Conservation (phyloP, 495 filamentous ascomycete genomes). For the Penicillium maclennaniae region DNA sequence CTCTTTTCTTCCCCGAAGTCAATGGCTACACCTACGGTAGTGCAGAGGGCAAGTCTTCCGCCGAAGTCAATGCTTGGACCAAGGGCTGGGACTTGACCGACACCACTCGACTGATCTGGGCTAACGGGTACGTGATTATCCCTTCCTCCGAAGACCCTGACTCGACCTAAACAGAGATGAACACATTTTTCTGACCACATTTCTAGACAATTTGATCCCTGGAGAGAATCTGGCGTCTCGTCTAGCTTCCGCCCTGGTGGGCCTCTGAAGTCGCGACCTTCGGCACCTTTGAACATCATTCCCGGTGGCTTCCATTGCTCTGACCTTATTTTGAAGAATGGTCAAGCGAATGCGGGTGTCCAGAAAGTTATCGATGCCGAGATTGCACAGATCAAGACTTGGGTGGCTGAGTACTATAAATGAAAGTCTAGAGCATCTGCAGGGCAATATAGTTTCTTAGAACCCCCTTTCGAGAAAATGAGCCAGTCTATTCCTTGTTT, state of each 20-base stretch:
- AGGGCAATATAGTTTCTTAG: background rate
- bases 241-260: constrained; percentile 52
- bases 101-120: constrained; percentile 55
- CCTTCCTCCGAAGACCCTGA: background rate
- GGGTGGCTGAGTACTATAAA: constrained; percentile 47
- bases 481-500: background rate
- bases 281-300: constrained; percentile 50
- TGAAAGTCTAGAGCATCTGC: background rate
- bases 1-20: constrained; percentile 54
- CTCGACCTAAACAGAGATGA: background rate
- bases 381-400: constrained; percentile 45
- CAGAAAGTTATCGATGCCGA: constrained; percentile 37
- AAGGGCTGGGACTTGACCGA: constrained; percentile 56
- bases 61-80: constrained; percentile 56
- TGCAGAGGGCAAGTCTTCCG: constrained; percentile 46
- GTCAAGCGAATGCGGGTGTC: constrained; percentile 29
- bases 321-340: constrained; percentile 48
- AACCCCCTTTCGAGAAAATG: background rate
- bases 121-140: constrained; percentile 48
- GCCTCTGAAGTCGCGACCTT: constrained; percentile 39
- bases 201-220: constrained; percentile 53
- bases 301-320: constrained; percentile 53
- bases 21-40: constrained; percentile 49
- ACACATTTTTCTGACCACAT: background rate
- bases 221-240: constrained; percentile 50